Evolutionary conservation across 306 rosid species (phyloP).

Genomic region (Castanospermum australe): DNA sequence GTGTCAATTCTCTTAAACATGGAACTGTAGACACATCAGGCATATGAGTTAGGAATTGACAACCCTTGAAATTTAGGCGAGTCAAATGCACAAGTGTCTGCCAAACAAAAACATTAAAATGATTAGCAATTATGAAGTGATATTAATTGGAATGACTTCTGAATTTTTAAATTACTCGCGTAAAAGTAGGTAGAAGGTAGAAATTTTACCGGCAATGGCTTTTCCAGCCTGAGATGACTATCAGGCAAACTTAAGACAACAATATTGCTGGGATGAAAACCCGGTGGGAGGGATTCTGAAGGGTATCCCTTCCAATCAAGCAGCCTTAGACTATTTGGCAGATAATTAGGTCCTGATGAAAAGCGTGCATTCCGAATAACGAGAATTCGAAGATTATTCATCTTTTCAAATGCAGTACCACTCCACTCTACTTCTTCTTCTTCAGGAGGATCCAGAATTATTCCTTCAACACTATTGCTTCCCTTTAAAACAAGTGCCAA

Average conservation of each 20-base stretch:
- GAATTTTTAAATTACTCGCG: not conserved
- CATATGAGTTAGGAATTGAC: not conserved
- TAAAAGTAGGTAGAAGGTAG: not conserved
- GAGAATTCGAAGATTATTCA: not conserved
- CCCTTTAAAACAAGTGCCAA: not conserved
- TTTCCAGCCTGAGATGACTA: not conserved
- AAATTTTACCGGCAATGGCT: not conserved
- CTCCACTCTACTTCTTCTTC: not conserved
- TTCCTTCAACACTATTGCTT: not conserved
- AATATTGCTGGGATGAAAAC: not conserved
- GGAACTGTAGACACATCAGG: not conserved
- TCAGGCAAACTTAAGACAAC: not conserved
- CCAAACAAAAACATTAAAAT: no score
- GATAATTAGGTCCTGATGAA: not conserved
- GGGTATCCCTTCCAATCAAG: not conserved
- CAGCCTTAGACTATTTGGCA: not conserved
- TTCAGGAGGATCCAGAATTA: not conserved
- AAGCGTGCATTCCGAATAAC: not conserved
- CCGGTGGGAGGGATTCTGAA: not conserved
- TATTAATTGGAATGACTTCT: no score
- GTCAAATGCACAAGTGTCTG: not conserved
- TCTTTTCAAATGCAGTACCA: not conserved
- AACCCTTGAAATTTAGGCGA: not conserved
- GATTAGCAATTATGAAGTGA: not conserved
- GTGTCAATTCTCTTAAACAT: not conserved